Percentiles rank a stretch among this genome's conserved stretches.
phyloP scores from a whole-genome alignment of 306 rosid species.

The Corylus americana region DNA sequence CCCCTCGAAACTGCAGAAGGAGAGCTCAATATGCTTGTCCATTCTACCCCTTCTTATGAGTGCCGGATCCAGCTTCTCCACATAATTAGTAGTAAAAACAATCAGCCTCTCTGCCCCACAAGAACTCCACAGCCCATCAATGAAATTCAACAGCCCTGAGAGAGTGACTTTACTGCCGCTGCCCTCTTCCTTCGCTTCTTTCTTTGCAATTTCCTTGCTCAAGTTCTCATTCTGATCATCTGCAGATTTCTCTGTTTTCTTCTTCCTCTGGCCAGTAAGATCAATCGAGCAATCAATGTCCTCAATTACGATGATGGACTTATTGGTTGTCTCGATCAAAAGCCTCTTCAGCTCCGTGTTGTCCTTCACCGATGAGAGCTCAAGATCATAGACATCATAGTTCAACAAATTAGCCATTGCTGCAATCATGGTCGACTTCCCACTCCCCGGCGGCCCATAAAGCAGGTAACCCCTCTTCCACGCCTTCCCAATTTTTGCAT shows the following conservation, averaged over 20 bases:
- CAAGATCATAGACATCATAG: slow-evolving; percentile 83
- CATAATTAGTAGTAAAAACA: slow-evolving; percentile 80
- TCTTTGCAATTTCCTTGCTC: slow-evolving; percentile 37
- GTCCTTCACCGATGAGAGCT: slow-evolving; percentile 86
- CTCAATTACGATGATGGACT: slow-evolving; percentile 83
- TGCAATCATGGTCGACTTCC: slow-evolving; percentile 82
- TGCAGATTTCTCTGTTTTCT: slow-evolving; percentile 42
- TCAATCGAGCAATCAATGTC: slow-evolving; percentile 92
- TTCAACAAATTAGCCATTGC: slow-evolving; percentile 79
- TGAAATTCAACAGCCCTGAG: slow-evolving; percentile 81
- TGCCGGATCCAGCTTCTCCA: slow-evolving; percentile 88
- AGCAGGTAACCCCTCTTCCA: slow-evolving; percentile 84
- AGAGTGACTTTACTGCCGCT: slow-evolving; percentile 69
- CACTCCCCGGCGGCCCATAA: slow-evolving; percentile 80
- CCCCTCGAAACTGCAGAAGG: slow-evolving; percentile 70
- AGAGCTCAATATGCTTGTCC: slow-evolving; percentile 83
- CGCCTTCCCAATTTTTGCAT: slow-evolving; percentile 78
- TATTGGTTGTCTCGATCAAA: slow-evolving; percentile 76
- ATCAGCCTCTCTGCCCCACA: slow-evolving; percentile 79
- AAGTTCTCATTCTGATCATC: slow-evolving; percentile 52
- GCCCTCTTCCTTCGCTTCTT: slow-evolving; percentile 59
- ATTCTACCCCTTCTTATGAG: slow-evolving; percentile 81
- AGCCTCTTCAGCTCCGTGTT: slow-evolving; percentile 82
- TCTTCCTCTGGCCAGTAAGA: slow-evolving; percentile 87
- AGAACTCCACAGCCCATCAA: slow-evolving; percentile 87